These are phyloP conservation scores for Juglanconis juglandina DNA, from an alignment of 2,329 filamentous ascomycete genomes.

Conservation along the genomic window DNA sequence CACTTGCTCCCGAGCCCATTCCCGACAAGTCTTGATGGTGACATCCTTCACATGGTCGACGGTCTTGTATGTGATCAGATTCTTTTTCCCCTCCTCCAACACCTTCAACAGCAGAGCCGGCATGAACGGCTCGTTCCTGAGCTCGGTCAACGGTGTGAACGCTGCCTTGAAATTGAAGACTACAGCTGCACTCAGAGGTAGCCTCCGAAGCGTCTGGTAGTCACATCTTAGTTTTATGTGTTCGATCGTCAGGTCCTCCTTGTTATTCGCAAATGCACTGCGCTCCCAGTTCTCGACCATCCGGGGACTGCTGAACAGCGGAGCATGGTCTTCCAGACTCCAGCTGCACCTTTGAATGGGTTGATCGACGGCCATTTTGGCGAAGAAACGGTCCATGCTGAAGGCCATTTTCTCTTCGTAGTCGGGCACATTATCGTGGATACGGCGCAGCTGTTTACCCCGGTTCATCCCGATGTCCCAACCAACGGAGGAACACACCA, in stretches of 20 bases:
- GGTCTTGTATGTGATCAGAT: constrained; percentile 64
- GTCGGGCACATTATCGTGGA: constrained; percentile 73
- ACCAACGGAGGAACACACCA: constrained; percentile 75
- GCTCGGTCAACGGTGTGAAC: constrained; percentile 70
- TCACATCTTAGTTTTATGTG: constrained; percentile 73
- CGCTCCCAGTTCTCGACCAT: constrained; percentile 58
- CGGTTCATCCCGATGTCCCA: constrained; percentile 78
- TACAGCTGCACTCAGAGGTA: constrained; percentile 71
- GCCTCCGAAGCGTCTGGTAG: constrained; percentile 79
- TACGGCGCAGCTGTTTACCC: constrained; percentile 64
- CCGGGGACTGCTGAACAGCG: constrained; percentile 70
- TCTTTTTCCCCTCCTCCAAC: constrained; percentile 55
- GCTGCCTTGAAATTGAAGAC: constrained; percentile 88
- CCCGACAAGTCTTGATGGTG: constrained; percentile 59
- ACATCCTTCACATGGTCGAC: constrained; percentile 77
- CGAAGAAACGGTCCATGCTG: constrained; percentile 84
- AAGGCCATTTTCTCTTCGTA: constrained; percentile 86
- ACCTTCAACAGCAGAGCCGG: constrained; percentile 67
- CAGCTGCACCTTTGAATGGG: constrained; percentile 83
- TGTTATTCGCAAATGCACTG: constrained; percentile 53
- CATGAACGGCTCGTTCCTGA: constrained; percentile 69
- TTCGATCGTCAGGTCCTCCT: constrained; percentile 44
- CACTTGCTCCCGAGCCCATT: constrained; percentile 65
- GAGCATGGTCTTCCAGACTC: constrained; percentile 73
- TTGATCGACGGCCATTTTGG: constrained; percentile 68